Conservation (phyloP, 306 rosid genomes). For the Rubus idaeus region DNA sequence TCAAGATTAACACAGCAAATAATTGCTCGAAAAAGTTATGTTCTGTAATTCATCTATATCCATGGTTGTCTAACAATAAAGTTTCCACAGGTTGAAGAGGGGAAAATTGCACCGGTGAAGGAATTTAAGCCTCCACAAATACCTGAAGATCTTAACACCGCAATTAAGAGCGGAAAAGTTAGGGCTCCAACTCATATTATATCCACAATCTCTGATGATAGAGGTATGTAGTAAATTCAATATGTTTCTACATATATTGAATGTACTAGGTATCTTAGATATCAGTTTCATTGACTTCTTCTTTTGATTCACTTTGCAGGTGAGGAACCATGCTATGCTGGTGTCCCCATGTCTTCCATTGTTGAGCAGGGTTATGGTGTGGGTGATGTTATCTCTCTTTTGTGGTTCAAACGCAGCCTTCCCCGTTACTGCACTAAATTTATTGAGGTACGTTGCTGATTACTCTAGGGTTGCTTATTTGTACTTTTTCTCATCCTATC, state of each 20-base stretch:
- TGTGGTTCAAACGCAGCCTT: constrained; percentile 99
- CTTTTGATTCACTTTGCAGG: constrained; percentile 49
- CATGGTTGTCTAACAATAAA: background rate
- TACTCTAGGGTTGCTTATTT: constrained; percentile 1
- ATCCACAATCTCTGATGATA: constrained; percentile 98
- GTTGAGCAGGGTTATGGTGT: constrained; percentile 88
- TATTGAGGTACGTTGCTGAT: constrained; percentile 68
- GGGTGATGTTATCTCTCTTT: constrained; percentile 94
- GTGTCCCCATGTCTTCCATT: constrained; percentile 98
- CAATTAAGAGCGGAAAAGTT: constrained; percentile 95
- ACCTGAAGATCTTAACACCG: constrained; percentile 87
- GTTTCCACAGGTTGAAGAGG: constrained; percentile 57
- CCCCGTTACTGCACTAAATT: constrained; percentile 95
- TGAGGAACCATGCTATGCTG: constrained; percentile 99
- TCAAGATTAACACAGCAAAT: background rate
- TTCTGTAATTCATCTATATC: background rate
- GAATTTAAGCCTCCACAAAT: constrained; percentile 91
- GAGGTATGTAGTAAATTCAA: constrained; percentile 53
- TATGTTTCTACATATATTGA: constrained; percentile 12
- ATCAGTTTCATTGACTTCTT: constrained; percentile 25
- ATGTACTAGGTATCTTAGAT: constrained; percentile 6
- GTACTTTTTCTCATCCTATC: background rate
- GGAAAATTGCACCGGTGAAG: constrained; percentile 72
- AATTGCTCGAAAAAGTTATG: background rate
- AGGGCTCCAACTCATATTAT: constrained; percentile 97